Percentiles rank a stretch among this genome's conserved stretches.
Evolutionary conservation across 352 stramenopile species (phyloP).

Genomic region (Phytopythium litorale): DNA sequence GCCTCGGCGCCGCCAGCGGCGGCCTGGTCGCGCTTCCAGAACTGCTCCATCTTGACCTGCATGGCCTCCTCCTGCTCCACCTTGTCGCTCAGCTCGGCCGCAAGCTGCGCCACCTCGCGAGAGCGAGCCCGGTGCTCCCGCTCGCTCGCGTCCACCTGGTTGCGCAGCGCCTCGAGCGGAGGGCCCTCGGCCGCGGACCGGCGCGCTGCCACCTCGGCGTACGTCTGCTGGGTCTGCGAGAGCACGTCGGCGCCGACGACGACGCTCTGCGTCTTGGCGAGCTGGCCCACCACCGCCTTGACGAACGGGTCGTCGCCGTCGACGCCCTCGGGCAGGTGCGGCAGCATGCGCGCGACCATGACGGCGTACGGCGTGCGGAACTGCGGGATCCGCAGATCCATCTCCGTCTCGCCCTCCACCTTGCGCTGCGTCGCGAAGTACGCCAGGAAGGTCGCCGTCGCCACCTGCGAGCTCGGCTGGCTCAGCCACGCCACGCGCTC

Average conservation of each 20-base stretch:
- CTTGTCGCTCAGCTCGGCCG: slow-evolving; percentile 37
- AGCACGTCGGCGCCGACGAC: slow-evolving; percentile 62
- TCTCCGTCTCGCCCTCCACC: slow-evolving; percentile 50
- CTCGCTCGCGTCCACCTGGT: slow-evolving; percentile 45
- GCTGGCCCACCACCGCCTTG: slow-evolving; percentile 57
- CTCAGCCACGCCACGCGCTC: slow-evolving; percentile 67
- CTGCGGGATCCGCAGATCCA: slow-evolving; percentile 57
- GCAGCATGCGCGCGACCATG: slow-evolving; percentile 74
- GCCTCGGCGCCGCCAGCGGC: slow-evolving; percentile 21
- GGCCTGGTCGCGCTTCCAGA: slow-evolving; percentile 60
- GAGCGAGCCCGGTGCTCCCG: slow-evolving; percentile 34
- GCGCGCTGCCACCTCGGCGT: slow-evolving; percentile 23
- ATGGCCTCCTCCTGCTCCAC: slow-evolving; percentile 56
- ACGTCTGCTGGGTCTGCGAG: slow-evolving; percentile 42
- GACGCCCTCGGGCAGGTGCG: slow-evolving; percentile 65
- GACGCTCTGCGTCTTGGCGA: slow-evolving; percentile 76
- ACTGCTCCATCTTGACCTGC: slow-evolving; percentile 75
- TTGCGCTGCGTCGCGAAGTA: slow-evolving; percentile 53
- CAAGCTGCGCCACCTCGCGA: slow-evolving; percentile 21
- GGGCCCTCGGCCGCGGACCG: slow-evolving; percentile 16
- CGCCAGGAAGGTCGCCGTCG: slow-evolving; percentile 70
- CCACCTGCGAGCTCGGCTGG: slow-evolving; percentile 60
- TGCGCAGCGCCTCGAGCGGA: slow-evolving; percentile 40
- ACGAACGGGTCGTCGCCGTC: slow-evolving; percentile 65
- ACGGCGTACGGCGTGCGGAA: slow-evolving; percentile 78